phyloP scores from a whole-genome alignment of 805 yeast genomes.

The Teunomyces lycoperdinae region DNA sequence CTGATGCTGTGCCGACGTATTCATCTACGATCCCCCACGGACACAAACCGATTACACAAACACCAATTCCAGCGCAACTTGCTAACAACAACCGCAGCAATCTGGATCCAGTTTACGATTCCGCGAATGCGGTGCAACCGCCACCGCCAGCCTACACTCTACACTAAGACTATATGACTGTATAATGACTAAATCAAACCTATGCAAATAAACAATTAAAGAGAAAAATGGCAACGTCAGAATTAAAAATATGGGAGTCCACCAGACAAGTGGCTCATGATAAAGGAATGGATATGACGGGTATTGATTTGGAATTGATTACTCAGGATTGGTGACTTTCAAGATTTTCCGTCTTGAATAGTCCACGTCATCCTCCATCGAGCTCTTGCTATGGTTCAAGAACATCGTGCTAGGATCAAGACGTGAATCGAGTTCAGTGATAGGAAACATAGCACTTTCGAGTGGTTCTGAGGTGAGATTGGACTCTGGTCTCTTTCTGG shows the following conservation, averaged over 20 bases:
- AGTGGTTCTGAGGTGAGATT: constrained; percentile 3
- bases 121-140: background rate
- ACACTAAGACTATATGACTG: background rate
- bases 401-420: constrained; percentile 54
- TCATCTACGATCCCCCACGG: background rate
- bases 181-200: background rate
- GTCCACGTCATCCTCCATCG: constrained; percentile 55
- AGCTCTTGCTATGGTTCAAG: constrained; percentile 41
- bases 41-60: background rate
- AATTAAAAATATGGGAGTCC: background rate
- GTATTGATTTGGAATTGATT: background rate
- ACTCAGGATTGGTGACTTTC: constrained; percentile 47
- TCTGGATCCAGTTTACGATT: background rate
- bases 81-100: background rate
- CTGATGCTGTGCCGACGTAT: background rate
- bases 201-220: background rate
- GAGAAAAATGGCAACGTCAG: background rate
- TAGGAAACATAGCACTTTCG: constrained; percentile 17
- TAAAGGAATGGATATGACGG: background rate
- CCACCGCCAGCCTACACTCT: constrained; percentile 1
- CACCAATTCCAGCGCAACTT: background rate
- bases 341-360: constrained; percentile 52
- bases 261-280: background rate
- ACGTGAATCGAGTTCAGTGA: constrained; percentile 45
- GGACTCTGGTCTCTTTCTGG: constrained; percentile 8